phyloP scores from a whole-genome alignment of 2,329 filamentous ascomycete genomes.

The Ophiostoma piceae region DNA sequence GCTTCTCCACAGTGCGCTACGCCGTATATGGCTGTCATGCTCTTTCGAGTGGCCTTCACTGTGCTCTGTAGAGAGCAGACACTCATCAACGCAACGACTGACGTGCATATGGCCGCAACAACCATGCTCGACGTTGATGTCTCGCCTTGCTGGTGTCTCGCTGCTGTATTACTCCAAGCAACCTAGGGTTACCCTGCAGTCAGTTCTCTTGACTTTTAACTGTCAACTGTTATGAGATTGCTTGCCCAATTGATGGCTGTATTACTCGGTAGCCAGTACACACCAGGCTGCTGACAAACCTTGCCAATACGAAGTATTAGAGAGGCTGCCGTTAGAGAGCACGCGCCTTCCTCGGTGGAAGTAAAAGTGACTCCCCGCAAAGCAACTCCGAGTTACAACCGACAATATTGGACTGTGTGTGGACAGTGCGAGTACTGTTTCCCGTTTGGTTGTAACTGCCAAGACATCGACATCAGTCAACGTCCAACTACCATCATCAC shows the following conservation, averaged over 20 bases:
- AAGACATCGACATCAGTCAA: too few relatives aligned
- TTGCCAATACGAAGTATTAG: neutral
- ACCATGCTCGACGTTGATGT: neutral
- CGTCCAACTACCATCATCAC: neutral
- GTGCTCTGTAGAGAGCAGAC: too few relatives aligned
- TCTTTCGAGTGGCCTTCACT: too few relatives aligned
- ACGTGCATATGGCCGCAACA: too few relatives aligned
- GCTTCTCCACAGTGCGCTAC: conserved; percentile 24
- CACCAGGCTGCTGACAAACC: neutral
- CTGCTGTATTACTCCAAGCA: neutral
- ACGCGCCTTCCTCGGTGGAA: neutral
- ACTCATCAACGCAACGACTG: too few relatives aligned
- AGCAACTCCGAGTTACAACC: conserved; percentile 1
- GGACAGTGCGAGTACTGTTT: neutral
- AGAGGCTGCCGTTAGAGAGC: too few relatives aligned
- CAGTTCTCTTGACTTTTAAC: neutral
- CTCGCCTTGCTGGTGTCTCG: neutral
- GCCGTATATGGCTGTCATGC: neutral
- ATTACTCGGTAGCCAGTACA: neutral
- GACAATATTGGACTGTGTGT: neutral
- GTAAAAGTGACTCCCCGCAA: neutral
- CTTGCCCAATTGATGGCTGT: neutral
- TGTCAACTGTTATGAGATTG: too few relatives aligned
- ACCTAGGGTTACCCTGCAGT: neutral
- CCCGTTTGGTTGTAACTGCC: neutral